Base-by-base conservation (phyloP, 768 basidiomycete species). In the Coprinellus micaceus region DNA sequence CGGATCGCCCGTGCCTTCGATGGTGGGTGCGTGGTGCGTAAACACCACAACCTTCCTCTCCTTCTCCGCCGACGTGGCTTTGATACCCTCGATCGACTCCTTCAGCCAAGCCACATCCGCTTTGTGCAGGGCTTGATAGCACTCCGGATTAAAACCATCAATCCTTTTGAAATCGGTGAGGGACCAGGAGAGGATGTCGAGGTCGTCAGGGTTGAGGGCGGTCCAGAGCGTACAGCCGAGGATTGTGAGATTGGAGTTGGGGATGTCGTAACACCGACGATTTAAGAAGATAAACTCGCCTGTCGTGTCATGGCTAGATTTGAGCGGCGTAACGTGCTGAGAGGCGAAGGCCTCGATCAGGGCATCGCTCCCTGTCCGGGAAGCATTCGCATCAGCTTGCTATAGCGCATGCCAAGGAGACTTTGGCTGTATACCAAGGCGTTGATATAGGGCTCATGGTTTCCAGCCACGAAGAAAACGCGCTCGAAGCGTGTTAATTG, bases 191-290 rank as follows among this genome's bases (percentile, higher is more conserved):
- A 74, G 61, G 28, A 67, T 60, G 56, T 67, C 65, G 17, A 66
- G 52, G 30, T 67, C 61, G 17, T 63, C 66, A 0, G 66, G 65
- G 56, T 70, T 62, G 39, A 73, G 66, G 5, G 71, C 65, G 43
- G 43, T n/a, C 73, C 74, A 76, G 24, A 77, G 68, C 3, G 75
- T 76, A 63, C 74, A 76, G 4, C 74, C 76, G 13, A 75, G 71
- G n/a, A 76, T 61, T 22, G 72, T 73, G 15, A 72, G 39, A 1
- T 57, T 67, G 5, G 66, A 60, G 3, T 68, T 63, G 22, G 74
- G 13, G 33, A 33, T 43, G 52, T 76, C 71, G 60, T 67, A 61
- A 26, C 73, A 69, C 21, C 67, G 69, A 37, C 67, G 67, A 56
- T 72, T 55, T 4, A 76, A 66, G 36, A 69, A 60, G 21, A 75